These are phyloP conservation scores for Mucuna pruriens DNA, from an alignment of 306 rosid genomes.

Conservation along the genomic window DNA sequence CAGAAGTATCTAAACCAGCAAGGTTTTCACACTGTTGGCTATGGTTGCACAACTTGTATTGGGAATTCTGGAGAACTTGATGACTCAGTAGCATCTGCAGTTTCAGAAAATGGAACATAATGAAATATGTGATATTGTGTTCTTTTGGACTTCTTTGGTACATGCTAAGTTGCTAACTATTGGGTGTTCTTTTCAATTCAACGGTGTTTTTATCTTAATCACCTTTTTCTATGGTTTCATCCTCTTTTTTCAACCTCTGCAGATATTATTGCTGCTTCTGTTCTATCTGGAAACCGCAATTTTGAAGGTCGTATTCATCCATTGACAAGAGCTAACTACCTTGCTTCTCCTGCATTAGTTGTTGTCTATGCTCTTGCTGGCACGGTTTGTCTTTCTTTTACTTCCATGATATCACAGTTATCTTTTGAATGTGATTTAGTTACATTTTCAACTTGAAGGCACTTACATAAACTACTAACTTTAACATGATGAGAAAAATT, in stretches of 20 bases:
- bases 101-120: conserved; percentile 36
- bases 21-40: conserved; percentile 50
- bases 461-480: neutral
- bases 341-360: conserved; percentile 59
- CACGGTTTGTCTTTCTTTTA: conserved; percentile 33
- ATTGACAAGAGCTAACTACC: conserved; percentile 54
- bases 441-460: neutral
- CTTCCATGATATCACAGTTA: neutral
- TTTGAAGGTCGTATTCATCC: conserved; percentile 59
- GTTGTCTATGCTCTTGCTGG: conserved; percentile 59
- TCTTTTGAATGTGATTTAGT: neutral
- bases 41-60: conserved; percentile 62
- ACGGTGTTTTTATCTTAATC: neutral
- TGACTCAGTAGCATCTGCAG: conserved; percentile 46
- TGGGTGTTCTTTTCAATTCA: no score
- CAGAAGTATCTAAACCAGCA: conserved; percentile 37
- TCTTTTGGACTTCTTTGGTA: neutral
- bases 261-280: conserved; percentile 55
- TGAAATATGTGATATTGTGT: neutral
- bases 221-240: neutral
- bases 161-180: no score
- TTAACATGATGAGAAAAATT: no score
- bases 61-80: conserved; percentile 61
- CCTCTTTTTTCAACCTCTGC: neutral
- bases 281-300: conserved; percentile 57